These are phyloP conservation scores for Suillus variegatus DNA, from an alignment of 768 basidiomycete genomes.

Conservation along the genomic window DNA sequence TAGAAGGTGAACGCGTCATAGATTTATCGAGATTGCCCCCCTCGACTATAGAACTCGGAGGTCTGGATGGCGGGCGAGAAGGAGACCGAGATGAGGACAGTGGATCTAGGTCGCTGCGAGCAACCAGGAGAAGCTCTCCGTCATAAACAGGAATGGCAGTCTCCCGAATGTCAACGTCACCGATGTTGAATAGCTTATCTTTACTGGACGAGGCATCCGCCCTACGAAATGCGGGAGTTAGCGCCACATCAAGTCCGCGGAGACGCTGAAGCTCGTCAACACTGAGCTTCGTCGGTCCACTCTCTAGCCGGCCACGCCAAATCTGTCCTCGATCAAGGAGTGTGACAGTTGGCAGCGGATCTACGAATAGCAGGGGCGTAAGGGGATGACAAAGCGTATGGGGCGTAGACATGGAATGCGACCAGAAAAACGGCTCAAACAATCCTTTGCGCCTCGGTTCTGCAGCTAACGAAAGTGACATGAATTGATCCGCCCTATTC, in stretches of 20 bases:
- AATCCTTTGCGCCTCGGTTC: slow-evolving; percentile 74
- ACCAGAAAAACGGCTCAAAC: slow-evolving; percentile 81
- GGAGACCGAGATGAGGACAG: slow-evolving; percentile 52
- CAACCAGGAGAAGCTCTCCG: slow-evolving; percentile 72
- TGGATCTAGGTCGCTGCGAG: slow-evolving; percentile 54
- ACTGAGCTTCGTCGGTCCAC: slow-evolving; percentile 47
- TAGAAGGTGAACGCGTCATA: slow-evolving; percentile 65
- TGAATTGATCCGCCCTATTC: slow-evolving; percentile 70
- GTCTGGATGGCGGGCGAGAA: slow-evolving; percentile 67
- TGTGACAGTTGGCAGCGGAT: slow-evolving; percentile 65
- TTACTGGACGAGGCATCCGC: slow-evolving; percentile 19
- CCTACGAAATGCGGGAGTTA: slow-evolving; percentile 29
- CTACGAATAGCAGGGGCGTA: slow-evolving; percentile 73
- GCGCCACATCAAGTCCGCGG: slow-evolving; percentile 50
- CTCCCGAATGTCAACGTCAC: slow-evolving; percentile 55
- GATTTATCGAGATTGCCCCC: slow-evolving; percentile 38
- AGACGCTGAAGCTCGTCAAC: slow-evolving; percentile 60
- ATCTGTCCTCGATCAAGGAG: slow-evolving; percentile 70
- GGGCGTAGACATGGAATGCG: slow-evolving; percentile 39
- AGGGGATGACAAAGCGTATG: slow-evolving; percentile 47
- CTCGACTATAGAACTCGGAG: slow-evolving; percentile 62
- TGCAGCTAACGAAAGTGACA: slow-evolving; percentile 72
- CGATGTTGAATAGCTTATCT: slow-evolving; percentile 34
- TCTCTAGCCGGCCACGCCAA: slow-evolving; percentile 69
- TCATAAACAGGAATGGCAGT: slow-evolving; percentile 74